Percentiles rank a stretch among this genome's conserved stretches.
These are phyloP conservation scores for Didymella pinodella DNA, from an alignment of 2,329 filamentous ascomycete species.

Conservation along the genomic window DNA sequence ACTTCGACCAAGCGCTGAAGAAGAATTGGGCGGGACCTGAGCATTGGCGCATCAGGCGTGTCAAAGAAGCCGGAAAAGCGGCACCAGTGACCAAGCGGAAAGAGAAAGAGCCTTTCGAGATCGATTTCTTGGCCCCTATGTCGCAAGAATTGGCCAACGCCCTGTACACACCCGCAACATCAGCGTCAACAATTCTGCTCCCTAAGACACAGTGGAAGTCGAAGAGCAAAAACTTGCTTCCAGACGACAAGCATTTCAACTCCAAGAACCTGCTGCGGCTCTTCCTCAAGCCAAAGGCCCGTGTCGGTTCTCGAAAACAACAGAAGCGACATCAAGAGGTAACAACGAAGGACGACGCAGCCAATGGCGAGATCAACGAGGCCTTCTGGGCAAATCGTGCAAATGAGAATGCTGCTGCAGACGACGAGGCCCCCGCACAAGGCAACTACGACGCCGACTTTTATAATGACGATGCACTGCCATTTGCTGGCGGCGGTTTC, in stretches of 20 bases:
- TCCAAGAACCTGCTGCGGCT: slow-evolving; percentile 87
- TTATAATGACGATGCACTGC: slow-evolving; percentile 87
- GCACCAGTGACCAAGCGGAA: slow-evolving; percentile 72
- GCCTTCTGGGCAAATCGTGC: slow-evolving; percentile 83
- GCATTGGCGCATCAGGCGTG: slow-evolving; percentile 95
- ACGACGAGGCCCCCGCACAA: slow-evolving; percentile 66
- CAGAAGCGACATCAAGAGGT: slow-evolving; percentile 30
- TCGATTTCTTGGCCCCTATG: slow-evolving; percentile 84
- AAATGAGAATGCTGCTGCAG: slow-evolving; percentile 40
- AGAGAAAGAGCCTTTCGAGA: slow-evolving; percentile 95
- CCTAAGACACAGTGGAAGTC: slow-evolving; percentile 96
- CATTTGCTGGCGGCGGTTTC: slow-evolving; percentile 69
- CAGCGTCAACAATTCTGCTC: slow-evolving; percentile 81
- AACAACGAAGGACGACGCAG: slow-evolving; percentile 56
- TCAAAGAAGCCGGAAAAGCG: slow-evolving; percentile 76
- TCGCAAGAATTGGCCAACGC: slow-evolving; percentile 74
- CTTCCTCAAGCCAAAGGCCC: slow-evolving; percentile 93
- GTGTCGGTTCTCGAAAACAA: slow-evolving; percentile 72
- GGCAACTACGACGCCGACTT: slow-evolving; percentile 97
- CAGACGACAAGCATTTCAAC: slow-evolving; percentile 98
- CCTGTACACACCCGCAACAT: slow-evolving; percentile 82
- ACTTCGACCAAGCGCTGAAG: slow-evolving; percentile 94
- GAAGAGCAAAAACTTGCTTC: slow-evolving; percentile 89
- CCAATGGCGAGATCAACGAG: slow-evolving; percentile 86
- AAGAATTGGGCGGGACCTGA: slow-evolving; percentile 99